phyloP scores from a whole-genome alignment of 2,329 filamentous ascomycete species.

The Diaporthe citriasiana region DNA sequence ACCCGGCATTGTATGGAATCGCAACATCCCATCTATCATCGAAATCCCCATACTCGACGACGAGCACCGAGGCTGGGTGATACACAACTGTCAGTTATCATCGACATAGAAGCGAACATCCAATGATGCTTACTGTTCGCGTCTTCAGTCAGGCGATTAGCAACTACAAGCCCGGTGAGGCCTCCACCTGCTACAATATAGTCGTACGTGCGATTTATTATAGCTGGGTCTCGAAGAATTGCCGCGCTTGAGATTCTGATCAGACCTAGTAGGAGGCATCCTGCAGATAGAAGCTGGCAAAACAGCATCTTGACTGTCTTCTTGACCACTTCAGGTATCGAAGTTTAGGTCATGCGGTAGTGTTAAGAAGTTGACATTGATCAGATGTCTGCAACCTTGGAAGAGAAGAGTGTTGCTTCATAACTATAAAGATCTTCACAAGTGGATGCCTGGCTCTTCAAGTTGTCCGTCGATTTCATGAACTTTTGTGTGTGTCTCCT shows the following conservation, averaged over 20 bases:
- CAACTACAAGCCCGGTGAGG: conserved; percentile 53
- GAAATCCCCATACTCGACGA: conserved; percentile 45
- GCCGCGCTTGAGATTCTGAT: background rate
- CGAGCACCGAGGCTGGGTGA: conserved; percentile 40
- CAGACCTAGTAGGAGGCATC: background rate
- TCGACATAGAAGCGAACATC: too few relatives aligned
- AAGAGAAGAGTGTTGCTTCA: background rate
- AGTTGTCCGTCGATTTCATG: background rate
- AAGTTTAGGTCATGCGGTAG: background rate
- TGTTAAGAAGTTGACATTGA: background rate
- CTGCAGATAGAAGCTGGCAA: background rate
- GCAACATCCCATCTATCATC: conserved; percentile 35
- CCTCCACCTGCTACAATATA: conserved; percentile 57
- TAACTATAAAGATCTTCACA: background rate
- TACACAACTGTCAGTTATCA: background rate
- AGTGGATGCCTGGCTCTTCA: background rate
- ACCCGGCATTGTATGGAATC: background rate
- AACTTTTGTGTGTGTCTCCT: background rate
- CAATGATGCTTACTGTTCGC: conserved; percentile 12
- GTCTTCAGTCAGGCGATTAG: conserved; percentile 50
- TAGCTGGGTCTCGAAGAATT: conserved; percentile 32
- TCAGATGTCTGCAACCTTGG: background rate
- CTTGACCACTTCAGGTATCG: background rate
- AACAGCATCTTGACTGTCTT: background rate
- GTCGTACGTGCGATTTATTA: conserved; percentile 54